Evolutionary conservation across 192 early-diverging fungal species (phyloP), one percentile per base, ranked within the genome.

Genomic region (Backusella sp.): DNA sequence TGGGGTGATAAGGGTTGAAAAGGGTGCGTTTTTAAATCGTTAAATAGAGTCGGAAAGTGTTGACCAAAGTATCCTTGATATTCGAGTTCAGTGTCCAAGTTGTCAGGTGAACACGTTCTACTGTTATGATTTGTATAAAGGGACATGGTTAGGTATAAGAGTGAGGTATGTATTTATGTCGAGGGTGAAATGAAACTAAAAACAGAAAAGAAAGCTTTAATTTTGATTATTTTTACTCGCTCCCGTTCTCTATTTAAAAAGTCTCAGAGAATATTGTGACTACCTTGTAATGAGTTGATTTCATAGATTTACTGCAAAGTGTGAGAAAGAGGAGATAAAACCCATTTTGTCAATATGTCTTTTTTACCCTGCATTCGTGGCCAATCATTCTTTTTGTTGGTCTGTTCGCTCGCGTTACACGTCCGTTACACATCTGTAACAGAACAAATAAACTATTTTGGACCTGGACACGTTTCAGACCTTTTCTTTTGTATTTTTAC

Each of bases 401-500:
- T 62, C 56, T 62, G 56, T 62, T 62, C 56, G 26, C 56, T 28
- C 26, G 4, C 26, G 56, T 62, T 26, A 59, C 23, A 56, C 21
- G 8, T 56, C 0, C 2, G 53, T 56, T 56, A 23, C 9, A 62
- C 56, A 12, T 62, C 3, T 62, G 56, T 62, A 28, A 62, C 56
- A 62, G 56, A 62, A 62, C 56, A 62, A 62, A 62, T 62, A 28
- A 62, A 62, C 56, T 62, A 62, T 62, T 62, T 62, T 62, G 56
- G 56, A 62, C 56, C 56, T 62, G 8, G 56, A 62, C 56, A 62
- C 56, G 56, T 62, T 62, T 62, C 56, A 62, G 56, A 62, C 56
- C 21, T 62, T 56, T 26, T 62, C 21, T 62, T 62, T 28, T 62
- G 26, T 62, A 62, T 62, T 62, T 62, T 62, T 62, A 56, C 21